Evolutionary conservation across 805 yeast species (phyloP).

Genomic region (Kodamaea hsintzibuensis): DNA sequence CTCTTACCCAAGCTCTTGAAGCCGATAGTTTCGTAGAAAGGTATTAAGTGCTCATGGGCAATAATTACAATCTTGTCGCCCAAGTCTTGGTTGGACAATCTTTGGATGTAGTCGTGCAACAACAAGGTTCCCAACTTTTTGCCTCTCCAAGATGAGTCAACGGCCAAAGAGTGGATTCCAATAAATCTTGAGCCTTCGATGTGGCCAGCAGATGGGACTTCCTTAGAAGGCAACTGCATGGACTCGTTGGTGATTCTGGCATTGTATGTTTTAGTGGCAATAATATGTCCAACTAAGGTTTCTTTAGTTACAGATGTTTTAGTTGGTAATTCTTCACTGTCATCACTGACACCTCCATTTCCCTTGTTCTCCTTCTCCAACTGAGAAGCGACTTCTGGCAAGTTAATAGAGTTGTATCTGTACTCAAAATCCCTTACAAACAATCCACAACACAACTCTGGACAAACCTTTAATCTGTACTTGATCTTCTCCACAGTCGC

Average conservation of each 20-base stretch:
- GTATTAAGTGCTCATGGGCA: conserved; percentile 65
- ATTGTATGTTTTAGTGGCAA: conserved; percentile 68
- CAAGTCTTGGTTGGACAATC: conserved; percentile 81
- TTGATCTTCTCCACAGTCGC: conserved; percentile 59
- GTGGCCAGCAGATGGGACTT: conserved; percentile 54
- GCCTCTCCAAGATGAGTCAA: conserved; percentile 77
- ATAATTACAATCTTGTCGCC: conserved; percentile 76
- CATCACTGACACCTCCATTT: conserved; percentile 15
- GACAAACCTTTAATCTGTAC: conserved; percentile 78
- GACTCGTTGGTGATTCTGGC: conserved; percentile 53
- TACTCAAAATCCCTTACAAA: conserved; percentile 69
- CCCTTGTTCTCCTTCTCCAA: conserved; percentile 28
- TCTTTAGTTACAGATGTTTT: conserved; percentile 56
- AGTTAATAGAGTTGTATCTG: conserved; percentile 42
- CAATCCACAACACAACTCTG: conserved; percentile 87
- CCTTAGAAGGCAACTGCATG: conserved; percentile 58
- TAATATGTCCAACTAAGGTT: conserved; percentile 73
- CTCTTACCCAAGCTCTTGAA: conserved; percentile 71
- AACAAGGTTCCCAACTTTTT: conserved; percentile 80
- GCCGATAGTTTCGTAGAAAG: conserved; percentile 82
- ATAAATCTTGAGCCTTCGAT: conserved; percentile 70
- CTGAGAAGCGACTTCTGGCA: conserved; percentile 40
- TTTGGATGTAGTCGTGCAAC: conserved; percentile 87
- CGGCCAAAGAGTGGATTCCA: conserved; percentile 80
- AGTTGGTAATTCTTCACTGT: conserved; percentile 43